Evolutionary conservation across 805 yeast species (phyloP).

Genomic region (Cyberlindnera bimundalis): DNA sequence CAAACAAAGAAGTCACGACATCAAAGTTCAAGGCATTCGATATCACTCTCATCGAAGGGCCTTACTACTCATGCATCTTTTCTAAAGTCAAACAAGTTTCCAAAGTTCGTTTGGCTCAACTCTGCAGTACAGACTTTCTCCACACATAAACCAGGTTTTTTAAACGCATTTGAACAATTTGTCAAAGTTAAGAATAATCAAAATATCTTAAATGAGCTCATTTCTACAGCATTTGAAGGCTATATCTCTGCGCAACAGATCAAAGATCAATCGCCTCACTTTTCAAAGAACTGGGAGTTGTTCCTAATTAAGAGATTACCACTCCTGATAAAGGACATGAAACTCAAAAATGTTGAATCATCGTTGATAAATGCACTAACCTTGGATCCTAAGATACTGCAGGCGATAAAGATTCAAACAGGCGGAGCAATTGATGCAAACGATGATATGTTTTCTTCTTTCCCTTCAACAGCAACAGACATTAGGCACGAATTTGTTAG

Average conservation of each 20-base stretch:
- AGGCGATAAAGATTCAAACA: slow-evolving; percentile 21
- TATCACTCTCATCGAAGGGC: slow-evolving; percentile 6
- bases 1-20: slow-evolving; percentile 17
- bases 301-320: slow-evolving; percentile 48
- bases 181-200: slow-evolving; percentile 29
- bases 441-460: slow-evolving; percentile 51
- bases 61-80: slow-evolving; percentile 19
- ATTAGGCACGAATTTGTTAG: slow-evolving; percentile 50
- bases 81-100: slow-evolving; percentile 22
- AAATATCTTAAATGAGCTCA: slow-evolving; percentile 35
- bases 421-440: slow-evolving; percentile 16
- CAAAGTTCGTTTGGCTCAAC: slow-evolving; percentile 36
- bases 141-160: slow-evolving; percentile 29
- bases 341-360: slow-evolving; percentile 27
- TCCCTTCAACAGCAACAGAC: slow-evolving; percentile 44
- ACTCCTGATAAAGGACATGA: slow-evolving; percentile 35
- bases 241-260: slow-evolving; percentile 35
- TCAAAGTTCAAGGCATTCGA: slow-evolving; percentile 6
- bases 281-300: slow-evolving; percentile 41
- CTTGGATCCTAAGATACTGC: slow-evolving; percentile 33
- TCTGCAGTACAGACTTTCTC: slow-evolving; percentile 35
- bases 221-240: slow-evolving; percentile 44
- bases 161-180: slow-evolving; percentile 32
- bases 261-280: slow-evolving; percentile 31
- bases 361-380: slow-evolving; percentile 29